A percentile compares a stretch with the other conserved stretches of the same genome.
Conservation (phyloP, 306 rosid species). For the Cucurbita moschata region DNA sequence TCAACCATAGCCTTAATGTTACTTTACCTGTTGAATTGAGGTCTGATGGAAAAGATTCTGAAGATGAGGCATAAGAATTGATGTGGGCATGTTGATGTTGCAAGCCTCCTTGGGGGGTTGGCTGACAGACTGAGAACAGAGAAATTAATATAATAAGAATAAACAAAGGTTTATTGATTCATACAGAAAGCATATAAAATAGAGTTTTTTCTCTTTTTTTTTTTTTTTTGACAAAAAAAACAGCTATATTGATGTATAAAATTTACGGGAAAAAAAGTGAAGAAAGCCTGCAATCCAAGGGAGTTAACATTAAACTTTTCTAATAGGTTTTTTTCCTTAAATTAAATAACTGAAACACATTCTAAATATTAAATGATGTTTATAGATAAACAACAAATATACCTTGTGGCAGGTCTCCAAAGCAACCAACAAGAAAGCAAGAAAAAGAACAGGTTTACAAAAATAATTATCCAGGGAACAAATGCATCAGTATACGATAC, state of each 20-base stretch:
- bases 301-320: not conserved
- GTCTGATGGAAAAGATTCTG: constrained; percentile 90
- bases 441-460: not conserved
- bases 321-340: not conserved
- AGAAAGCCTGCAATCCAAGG: not conserved
- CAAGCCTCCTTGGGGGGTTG: constrained; percentile 44
- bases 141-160: not conserved
- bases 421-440: not conserved
- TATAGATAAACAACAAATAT: not conserved
- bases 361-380: not conserved
- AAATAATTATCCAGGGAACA: not conserved
- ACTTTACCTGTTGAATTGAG: constrained; percentile 76
- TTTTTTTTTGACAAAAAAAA: too few relatives aligned
- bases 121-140: constrained; percentile 36
- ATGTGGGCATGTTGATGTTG: constrained; percentile 42
- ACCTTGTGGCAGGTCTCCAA: not conserved
- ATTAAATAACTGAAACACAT: not conserved
- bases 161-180: not conserved
- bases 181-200: not conserved
- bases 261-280: too few relatives aligned
- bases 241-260: too few relatives aligned
- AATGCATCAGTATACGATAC: too few relatives aligned
- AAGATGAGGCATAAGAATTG: constrained; percentile 70
- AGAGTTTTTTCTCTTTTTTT: too few relatives aligned
- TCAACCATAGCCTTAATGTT: constrained; percentile 2